Evolutionary conservation across 805 yeast genomes (phyloP).

Genomic region (Barnettozyma sucrosica): DNA sequence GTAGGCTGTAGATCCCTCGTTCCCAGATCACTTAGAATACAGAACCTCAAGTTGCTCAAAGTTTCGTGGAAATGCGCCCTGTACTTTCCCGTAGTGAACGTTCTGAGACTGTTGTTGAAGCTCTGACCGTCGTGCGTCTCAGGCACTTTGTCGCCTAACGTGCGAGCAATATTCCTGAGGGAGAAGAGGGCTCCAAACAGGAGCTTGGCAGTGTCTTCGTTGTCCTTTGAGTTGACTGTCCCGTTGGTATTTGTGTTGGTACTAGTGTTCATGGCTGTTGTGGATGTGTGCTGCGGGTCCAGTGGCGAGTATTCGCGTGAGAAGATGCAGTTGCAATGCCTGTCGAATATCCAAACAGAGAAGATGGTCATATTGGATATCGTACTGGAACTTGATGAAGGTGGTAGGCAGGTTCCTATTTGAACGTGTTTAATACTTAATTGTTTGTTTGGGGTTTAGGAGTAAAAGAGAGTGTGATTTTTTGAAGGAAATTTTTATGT

Average conservation of each 20-base stretch:
- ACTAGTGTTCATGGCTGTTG: constrained; percentile 5
- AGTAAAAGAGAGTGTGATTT: too few species aligned
- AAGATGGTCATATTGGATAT: constrained; percentile 64
- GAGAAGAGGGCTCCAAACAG: constrained; percentile 84
- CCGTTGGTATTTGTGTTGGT: constrained; percentile 23
- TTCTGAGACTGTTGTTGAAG: constrained; percentile 29
- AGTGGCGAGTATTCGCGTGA: constrained; percentile 61
- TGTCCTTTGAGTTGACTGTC: constrained; percentile 45
- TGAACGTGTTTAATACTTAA: not conserved
- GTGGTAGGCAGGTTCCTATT: too few species aligned
- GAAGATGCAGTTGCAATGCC: constrained; percentile 87
- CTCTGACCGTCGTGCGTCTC: constrained; percentile 21
- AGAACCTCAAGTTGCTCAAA: constrained; percentile 70
- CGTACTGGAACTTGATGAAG: too few species aligned
- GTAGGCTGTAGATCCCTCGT: constrained; percentile 50
- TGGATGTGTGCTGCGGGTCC: not conserved
- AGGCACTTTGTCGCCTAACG: constrained; percentile 34
- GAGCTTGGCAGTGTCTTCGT: constrained; percentile 70
- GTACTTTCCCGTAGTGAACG: constrained; percentile 69
- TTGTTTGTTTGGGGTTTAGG: not conserved
- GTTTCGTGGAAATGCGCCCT: constrained; percentile 79
- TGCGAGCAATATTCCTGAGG: constrained; percentile 66
- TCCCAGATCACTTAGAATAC: constrained; percentile 61
- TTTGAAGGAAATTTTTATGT: too few species aligned
- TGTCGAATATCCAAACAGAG: constrained; percentile 86